Evolutionary conservation across 805 yeast species (phyloP), one percentile per base, ranked within the genome.

Genomic region (Suhomyces xylopsoci): DNA sequence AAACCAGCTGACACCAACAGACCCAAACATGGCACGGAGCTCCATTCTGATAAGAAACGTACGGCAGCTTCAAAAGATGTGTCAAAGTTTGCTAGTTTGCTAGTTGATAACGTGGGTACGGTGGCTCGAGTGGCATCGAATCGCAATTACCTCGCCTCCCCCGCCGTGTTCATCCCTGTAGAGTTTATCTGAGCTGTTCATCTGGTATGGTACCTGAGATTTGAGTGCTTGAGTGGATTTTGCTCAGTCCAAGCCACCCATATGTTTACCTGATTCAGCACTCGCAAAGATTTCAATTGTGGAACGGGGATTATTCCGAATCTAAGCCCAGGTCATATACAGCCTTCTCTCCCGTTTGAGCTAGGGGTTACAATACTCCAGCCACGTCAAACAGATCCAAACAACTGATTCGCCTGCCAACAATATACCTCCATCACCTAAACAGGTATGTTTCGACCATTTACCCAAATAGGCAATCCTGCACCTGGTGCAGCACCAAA

Each of bases 381-480:
- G 42, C 22, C 42, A 17, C 24, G 24, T 8, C 42, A 38, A 38
- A 38, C n/a, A 38, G 24, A 19, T 17, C 24, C 22, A 38, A 17
- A 9, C 24, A n/a, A 38, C 22, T 17, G 24, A 17, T 19, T 19
- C 8, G 24, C 22, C 24, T 79, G 70, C 50, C 80, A 71, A 30
- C 70, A 73, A 45, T 74, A 63, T 17, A 75, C 69, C 5, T 71
- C 57, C 42, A 68, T 62, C 3, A 68, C 63, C 15, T 72, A 49
- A 14, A 74, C 58, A 14, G 78, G 72, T 60, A 72, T 70, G 79
- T 75, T 76, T 46, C 26, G 17, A 14, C 47, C 45, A 42, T 42
- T 44, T 49, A 24, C 51, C 51, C 20, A 49, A 43, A 17, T 44
- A 44, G 51, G 51, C 10, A 32, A 34, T 47, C 32, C 42, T 47